These are phyloP conservation scores for Cladosporium sp. DNA, from an alignment of 2,329 filamentous ascomycete species.

Conservation along the genomic window DNA sequence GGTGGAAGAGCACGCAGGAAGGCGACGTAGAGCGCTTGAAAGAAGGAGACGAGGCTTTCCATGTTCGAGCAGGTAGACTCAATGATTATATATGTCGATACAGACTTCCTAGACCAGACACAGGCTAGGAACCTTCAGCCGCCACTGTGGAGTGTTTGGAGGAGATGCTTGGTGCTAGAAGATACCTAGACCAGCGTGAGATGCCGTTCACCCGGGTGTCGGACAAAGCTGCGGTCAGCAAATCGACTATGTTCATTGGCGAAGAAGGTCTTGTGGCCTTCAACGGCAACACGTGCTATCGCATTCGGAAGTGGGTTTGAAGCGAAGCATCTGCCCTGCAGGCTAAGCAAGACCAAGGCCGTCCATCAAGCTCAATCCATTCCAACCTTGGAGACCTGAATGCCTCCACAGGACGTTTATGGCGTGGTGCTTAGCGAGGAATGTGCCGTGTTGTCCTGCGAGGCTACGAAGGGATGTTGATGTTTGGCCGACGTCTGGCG, in stretches of 20 bases:
- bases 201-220: conserved; percentile 7
- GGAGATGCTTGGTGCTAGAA: too few relatives aligned
- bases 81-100: not conserved
- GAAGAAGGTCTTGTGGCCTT: not conserved
- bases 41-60: too few relatives aligned
- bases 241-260: not conserved
- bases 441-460: too few relatives aligned
- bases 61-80: not conserved
- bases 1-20: not conserved
- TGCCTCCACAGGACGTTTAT: too few relatives aligned
- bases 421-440: too few relatives aligned
- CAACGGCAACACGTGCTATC: conserved; percentile 5
- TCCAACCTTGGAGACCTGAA: too few relatives aligned
- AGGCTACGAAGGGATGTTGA: too few relatives aligned
- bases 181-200: not conserved
- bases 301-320: not conserved
- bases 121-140: not conserved
- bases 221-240: not conserved
- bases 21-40: not conserved
- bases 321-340: conserved; percentile 5
- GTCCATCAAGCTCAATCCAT: conserved; percentile 3
- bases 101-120: too few relatives aligned
- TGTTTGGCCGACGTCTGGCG: too few relatives aligned
- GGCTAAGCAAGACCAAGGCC: conserved; percentile 10
- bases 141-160: not conserved